Conservation (phyloP, 345 rosid genomes). For the Isatis tinctoria region DNA sequence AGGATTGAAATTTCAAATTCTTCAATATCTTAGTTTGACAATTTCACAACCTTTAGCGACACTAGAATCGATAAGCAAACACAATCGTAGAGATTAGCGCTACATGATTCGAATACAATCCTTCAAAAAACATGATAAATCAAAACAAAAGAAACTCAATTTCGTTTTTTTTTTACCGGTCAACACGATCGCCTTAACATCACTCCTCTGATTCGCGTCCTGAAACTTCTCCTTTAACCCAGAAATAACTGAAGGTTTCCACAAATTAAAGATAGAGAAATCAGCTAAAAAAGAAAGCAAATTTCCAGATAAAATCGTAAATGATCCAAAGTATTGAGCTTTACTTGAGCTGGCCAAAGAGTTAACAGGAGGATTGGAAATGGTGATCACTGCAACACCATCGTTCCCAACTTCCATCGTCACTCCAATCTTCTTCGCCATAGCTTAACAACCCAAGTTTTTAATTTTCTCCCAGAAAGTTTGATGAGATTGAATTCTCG, state of each 20-base stretch:
- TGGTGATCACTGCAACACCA: conserved; percentile 84
- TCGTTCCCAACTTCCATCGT: conserved; percentile 75
- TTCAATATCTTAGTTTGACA: not conserved
- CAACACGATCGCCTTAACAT: conserved; percentile 82
- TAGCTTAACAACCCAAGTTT: conserved; percentile 15
- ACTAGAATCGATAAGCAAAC: not conserved
- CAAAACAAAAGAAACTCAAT: not conserved
- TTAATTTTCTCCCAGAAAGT: not conserved
- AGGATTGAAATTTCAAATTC: not conserved
- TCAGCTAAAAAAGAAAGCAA: not conserved
- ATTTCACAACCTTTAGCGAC: not conserved
- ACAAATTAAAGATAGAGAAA: not conserved
- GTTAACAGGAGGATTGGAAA: conserved; percentile 94
- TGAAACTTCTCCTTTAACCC: conserved; percentile 73
- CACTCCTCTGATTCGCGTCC: conserved; percentile 66
- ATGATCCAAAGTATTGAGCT: not conserved
- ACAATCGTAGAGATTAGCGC: not conserved
- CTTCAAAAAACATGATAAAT: not conserved
- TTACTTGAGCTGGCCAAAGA: conserved; percentile 73
- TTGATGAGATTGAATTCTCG: not conserved
- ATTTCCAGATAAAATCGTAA: not conserved
- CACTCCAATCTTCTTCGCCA: conserved; percentile 54
- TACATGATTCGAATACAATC: not conserved
- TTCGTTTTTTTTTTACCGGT: conserved; percentile 43
- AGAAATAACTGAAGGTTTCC: conserved; percentile 44